Conservation (phyloP, 2,329 filamentous ascomycete species). For the Triangularia setosa region DNA sequence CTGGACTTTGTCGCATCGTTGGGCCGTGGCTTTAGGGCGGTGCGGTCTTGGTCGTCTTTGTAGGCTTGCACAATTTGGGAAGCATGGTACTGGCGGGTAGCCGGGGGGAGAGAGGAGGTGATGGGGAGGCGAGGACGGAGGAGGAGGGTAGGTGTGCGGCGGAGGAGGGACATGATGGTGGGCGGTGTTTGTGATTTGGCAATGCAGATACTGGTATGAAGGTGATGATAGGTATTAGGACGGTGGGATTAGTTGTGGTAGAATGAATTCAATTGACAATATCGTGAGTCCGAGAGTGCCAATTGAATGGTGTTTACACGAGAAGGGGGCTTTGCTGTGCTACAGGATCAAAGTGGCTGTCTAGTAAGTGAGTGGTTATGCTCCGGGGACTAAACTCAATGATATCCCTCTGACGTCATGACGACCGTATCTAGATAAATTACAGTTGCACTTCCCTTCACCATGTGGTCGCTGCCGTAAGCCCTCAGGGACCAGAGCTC, state of each 20-base stretch:
- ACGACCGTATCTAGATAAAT: too few species aligned
- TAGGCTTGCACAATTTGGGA: constrained; percentile 13
- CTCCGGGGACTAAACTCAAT: not conserved
- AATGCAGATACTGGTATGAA: not conserved
- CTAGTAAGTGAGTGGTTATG: not conserved
- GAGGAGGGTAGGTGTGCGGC: not conserved
- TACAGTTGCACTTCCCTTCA: not conserved
- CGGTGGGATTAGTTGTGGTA: not conserved
- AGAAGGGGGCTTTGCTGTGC: not conserved
- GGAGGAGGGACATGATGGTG: constrained; percentile 1
- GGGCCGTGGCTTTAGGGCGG: constrained; percentile 59
- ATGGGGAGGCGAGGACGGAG: not conserved
- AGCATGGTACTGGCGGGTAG: not conserved
- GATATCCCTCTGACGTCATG: not conserved
- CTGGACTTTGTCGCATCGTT: constrained; percentile 67
- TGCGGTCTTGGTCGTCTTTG: constrained; percentile 54
- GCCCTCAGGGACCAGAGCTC: too few species aligned
- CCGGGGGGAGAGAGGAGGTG: not conserved
- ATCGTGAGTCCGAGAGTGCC: not conserved
- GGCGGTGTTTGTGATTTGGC: not conserved
- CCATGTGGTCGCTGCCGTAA: not conserved
- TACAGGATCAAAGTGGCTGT: not conserved
- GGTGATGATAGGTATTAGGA: too few species aligned
- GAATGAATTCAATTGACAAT: not conserved
- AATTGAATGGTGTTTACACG: not conserved